Conservation (phyloP, 345 rosid genomes). For the Anastatica hierochuntica region DNA sequence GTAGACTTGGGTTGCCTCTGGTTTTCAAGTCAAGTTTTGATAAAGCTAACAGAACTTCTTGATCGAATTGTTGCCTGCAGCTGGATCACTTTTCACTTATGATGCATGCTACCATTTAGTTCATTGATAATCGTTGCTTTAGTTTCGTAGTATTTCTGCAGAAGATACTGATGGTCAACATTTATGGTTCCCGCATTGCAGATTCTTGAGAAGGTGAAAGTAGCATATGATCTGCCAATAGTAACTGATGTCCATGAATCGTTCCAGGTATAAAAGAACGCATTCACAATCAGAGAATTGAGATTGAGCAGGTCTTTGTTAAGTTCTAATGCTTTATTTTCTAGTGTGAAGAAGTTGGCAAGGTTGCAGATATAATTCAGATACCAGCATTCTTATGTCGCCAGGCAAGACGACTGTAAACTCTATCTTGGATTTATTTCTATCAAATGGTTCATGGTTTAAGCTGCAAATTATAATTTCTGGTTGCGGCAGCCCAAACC, state of each 20-base stretch:
- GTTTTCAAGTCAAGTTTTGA: conserved; percentile 94
- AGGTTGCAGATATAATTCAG: conserved; percentile 83
- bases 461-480: conserved; percentile 68
- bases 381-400: conserved; percentile 94
- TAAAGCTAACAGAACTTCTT: conserved; percentile 85
- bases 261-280: conserved; percentile 40
- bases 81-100: too few species aligned
- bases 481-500: conserved; percentile 84
- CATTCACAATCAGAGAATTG: not conserved
- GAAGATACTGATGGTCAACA: too few species aligned
- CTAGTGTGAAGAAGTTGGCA: conserved; percentile 81
- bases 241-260: conserved; percentile 84
- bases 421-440: too few species aligned
- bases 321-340: not conserved
- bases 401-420: conserved; percentile 69
- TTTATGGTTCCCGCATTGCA: too few species aligned
- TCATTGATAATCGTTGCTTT: too few species aligned
- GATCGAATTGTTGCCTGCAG: too few species aligned
- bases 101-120: too few species aligned
- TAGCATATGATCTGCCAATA: conserved; percentile 64
- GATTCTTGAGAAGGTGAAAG: conserved; percentile 87
- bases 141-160: too few species aligned
- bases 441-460: not conserved
- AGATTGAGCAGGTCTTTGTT: conserved; percentile 1
- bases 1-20: conserved; percentile 68